Evolutionary conservation across 805 yeast genomes (phyloP), one percentile per base, ranked within the genome.

Genomic region (Candida corydali): DNA sequence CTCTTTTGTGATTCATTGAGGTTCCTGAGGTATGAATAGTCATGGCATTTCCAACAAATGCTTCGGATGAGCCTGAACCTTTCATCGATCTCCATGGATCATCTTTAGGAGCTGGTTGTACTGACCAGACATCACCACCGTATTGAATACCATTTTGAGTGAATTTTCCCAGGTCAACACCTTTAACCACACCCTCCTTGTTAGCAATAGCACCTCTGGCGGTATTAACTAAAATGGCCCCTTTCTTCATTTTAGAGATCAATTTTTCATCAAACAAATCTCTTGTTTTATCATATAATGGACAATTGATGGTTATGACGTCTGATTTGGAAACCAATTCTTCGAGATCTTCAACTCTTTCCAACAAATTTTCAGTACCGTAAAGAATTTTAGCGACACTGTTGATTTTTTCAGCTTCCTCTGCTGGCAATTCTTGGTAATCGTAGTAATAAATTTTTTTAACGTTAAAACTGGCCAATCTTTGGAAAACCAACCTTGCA

Each of bases 71-170:
- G 46, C 69, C 74, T 51, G 73, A 65, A 73, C 82, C 81, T 33
- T 64, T 54, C 78, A 82, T 74, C 8, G 67, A 38, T 69, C 87
- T 72, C 93, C 93, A 84, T 46, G 88, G 88, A 54, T 82, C 88
- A 57, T 71, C 72, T 37, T 66, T 63, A 45, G 88, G 87, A 18
- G 91, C 85, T 29, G 94, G 94, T 61, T 84, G 94, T n/a, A 81
- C 82, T 66, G 52, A 73, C 87, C 91, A 83, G 36, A 84, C 93
- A 59, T 84, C 93, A 49, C 91, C 93, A 51, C 89, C 93, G 55
- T 83, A 84, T 50, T 81, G 69, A 34, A 84, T 56, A 49, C 80
- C 80, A n/a, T n/a, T n/a, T n/a, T n/a, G n/a, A n/a, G n/a, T n/a
- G n/a, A n/a, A n/a, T n/a, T n/a, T n/a, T 34, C 93, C 93, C 26